phyloP scores from a whole-genome alignment of 257 asterid genomes.

The Solanum bulbocastanum region DNA sequence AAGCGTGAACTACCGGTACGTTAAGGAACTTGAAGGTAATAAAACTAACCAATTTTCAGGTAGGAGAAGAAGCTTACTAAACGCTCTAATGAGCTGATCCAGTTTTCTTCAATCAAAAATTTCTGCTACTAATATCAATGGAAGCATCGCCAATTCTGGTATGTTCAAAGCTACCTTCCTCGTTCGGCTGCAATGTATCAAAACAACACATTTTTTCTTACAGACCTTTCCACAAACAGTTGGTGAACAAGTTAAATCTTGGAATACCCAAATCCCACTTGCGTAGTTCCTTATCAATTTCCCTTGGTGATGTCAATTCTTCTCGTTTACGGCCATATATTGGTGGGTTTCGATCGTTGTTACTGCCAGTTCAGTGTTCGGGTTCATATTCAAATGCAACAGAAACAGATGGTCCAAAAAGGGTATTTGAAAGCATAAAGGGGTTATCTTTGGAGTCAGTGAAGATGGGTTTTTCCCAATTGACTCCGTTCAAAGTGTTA shows the following conservation, averaged over 20 bases:
- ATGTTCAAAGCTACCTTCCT: constrained; percentile 42
- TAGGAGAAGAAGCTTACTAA: background rate
- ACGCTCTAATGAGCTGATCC: background rate
- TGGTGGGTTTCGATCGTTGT: constrained; percentile 5
- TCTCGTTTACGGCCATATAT: background rate
- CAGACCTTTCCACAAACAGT: constrained; percentile 50
- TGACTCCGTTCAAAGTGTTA: constrained; percentile 52
- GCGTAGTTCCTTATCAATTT: background rate
- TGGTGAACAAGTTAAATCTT: constrained; percentile 17
- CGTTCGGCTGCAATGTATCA: constrained; percentile 15
- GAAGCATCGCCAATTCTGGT: constrained; percentile 34
- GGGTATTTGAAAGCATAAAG: constrained; percentile 9
- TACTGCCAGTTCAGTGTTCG: constrained; percentile 24
- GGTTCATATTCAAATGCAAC: constrained; percentile 27
- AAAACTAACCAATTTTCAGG: background rate
- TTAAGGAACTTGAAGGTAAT: constrained; percentile 75
- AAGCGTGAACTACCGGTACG: constrained; percentile 71
- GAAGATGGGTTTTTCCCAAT: constrained; percentile 31
- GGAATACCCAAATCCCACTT: constrained; percentile 7
- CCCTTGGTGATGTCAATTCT: background rate
- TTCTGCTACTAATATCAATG: constrained; percentile 16
- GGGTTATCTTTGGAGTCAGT: constrained; percentile 34
- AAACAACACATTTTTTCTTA: constrained; percentile 11
- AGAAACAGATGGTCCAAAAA: constrained; percentile 12
- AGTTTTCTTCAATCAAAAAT: background rate